A percentile compares a stretch with the other conserved stretches of the same genome.
phyloP scores from a whole-genome alignment of 345 rosid species.

The Bruguiera parviflora region DNA sequence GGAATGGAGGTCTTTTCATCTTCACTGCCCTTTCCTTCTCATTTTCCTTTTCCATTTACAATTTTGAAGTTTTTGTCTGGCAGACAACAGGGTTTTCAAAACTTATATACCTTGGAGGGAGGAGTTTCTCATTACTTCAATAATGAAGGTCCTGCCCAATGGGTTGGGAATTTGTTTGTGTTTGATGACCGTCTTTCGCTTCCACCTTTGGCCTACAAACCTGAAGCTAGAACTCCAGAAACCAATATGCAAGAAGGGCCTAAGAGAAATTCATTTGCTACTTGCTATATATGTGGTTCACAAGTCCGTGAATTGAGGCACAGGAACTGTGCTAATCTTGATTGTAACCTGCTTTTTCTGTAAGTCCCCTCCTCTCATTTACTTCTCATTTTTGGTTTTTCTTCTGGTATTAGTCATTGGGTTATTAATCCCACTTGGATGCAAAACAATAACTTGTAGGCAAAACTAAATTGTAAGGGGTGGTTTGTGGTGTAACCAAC shows the following conservation, averaged over 20 bases:
- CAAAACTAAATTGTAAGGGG: too few relatives aligned
- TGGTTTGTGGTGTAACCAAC: too few relatives aligned
- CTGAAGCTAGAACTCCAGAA: conserved; percentile 27
- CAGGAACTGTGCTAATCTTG: conserved; percentile 90
- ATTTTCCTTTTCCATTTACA: conserved; percentile 2
- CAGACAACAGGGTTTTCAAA: conserved; percentile 75
- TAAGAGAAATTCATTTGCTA: conserved; percentile 50
- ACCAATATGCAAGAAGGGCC: conserved; percentile 22
- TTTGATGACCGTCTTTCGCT: conserved; percentile 90
- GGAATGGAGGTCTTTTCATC: not conserved
- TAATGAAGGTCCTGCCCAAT: conserved; percentile 59
- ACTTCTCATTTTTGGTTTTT: not conserved
- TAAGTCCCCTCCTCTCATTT: conserved; percentile 37
- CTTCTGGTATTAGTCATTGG: not conserved
- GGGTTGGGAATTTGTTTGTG: conserved; percentile 88
- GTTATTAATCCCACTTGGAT: too few relatives aligned
- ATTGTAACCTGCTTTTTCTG: conserved; percentile 87
- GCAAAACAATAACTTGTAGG: too few relatives aligned
- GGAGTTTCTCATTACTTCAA: conserved; percentile 88
- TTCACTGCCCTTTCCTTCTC: not conserved
- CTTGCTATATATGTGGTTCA: conserved; percentile 61
- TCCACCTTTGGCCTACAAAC: conserved; percentile 61
- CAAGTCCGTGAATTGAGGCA: conserved; percentile 66
- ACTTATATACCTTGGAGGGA: conserved; percentile 73
- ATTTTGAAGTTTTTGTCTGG: conserved; percentile 20